A percentile compares a stretch with the other conserved stretches of the same genome.
These are phyloP conservation scores for Ottelia alismoides DNA, from an alignment of 106 monocot species.

Conservation along the genomic window DNA sequence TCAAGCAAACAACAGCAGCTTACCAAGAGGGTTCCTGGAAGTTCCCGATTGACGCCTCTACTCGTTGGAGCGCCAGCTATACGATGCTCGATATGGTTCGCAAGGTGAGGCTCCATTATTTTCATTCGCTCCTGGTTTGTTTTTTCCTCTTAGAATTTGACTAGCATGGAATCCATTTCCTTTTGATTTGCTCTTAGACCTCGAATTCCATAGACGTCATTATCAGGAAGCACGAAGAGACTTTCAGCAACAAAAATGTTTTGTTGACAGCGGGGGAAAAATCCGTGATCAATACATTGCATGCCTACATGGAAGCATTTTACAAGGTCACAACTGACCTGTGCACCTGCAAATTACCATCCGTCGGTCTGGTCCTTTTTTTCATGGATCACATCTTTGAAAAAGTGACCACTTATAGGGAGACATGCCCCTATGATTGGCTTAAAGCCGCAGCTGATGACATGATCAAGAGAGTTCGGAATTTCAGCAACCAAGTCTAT, in stretches of 20 bases:
- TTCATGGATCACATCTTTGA: conserved; percentile 90
- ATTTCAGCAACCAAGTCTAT: conserved; percentile 42
- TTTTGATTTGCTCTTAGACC: too few relatives aligned
- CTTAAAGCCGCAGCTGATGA: conserved; percentile 62
- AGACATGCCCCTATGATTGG: conserved; percentile 58
- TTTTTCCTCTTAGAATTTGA: background rate
- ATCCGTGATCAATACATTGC: conserved; percentile 32
- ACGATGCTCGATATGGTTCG: conserved; percentile 68
- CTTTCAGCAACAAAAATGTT: conserved; percentile 29
- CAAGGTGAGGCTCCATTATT: conserved; percentile 36
- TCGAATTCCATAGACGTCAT: conserved; percentile 62
- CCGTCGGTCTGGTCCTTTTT: conserved; percentile 70
- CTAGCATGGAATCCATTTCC: background rate
- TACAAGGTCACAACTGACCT: conserved; percentile 72
- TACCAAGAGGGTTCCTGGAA: conserved; percentile 84
- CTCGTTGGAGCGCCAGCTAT: conserved; percentile 69
- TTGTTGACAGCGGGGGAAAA: conserved; percentile 44
- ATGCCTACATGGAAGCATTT: conserved; percentile 65
- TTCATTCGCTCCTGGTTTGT: background rate
- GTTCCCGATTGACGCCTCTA: conserved; percentile 82
- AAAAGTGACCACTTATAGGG: conserved; percentile 39
- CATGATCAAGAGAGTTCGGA: conserved; percentile 43
- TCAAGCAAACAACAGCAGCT: conserved; percentile 37
- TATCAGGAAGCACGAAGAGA: conserved; percentile 64
- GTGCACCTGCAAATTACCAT: conserved; percentile 47